Base-by-base conservation (phyloP, 2,329 filamentous ascomycete species). In the Corinectria fuckeliana region DNA sequence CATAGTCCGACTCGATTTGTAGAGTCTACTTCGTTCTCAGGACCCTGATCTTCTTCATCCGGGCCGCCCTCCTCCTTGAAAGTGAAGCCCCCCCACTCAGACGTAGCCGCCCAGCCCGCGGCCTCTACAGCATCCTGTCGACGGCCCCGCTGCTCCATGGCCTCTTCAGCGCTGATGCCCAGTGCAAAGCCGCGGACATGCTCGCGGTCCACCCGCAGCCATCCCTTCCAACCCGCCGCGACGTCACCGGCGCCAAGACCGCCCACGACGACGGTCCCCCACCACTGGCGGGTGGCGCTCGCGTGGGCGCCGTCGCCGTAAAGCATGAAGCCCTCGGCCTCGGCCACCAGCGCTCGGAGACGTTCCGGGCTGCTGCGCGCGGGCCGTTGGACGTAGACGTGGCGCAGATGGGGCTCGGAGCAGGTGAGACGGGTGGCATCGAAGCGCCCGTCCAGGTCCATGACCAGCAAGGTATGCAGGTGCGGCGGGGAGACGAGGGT, bases 231-330 rank as follows among this genome's bases (percentile, higher is more conserved):
- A 23, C 68, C 71, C 11, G 71, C 64, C 50, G 71, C 66, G 39
- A 76, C 60, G 50, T 76, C 68, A 18, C 76, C 74, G 1, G 72
- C 72, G 5, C 72, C 72, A 25, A 71, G 63, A 1, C 78, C 78
- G 9, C 82, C 82, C 36, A 86, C 65, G 5, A 87, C 79, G 23
- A 87, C 65, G 2, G 82, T 85, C n/a, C 85, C 85, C 85, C 85
- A 87, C 80, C 81, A 85, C 59, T 80, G 77, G 4, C 85, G 78
- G 23, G 66, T 71, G 5, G 76, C 75, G 61, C 81, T 85, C 34
- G 66, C 69, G 59, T 78, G 77, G 28, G 76, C 61, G 9, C 52
- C 54, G 6, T 69, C 58, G 3, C 78, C 77, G 69, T 87, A 87
- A 5, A 86, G 72, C 76, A 86, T 83, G 67, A 79, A 80, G 39